Conservation (phyloP, 257 asterid genomes). For the Haberlea rhodopensis region DNA sequence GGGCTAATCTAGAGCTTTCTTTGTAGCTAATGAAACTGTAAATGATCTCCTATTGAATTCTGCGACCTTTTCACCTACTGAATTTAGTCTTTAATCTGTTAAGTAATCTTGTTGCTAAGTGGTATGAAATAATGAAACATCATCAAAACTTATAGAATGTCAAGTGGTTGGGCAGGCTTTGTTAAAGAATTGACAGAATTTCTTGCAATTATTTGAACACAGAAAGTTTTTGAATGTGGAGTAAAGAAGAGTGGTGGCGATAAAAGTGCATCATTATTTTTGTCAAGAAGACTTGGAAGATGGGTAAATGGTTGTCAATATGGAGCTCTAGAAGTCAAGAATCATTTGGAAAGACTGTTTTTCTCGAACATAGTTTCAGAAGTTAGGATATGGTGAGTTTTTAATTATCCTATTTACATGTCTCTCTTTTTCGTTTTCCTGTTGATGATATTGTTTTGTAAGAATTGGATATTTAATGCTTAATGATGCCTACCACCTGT, state of each 20-base stretch:
- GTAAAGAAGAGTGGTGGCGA: constrained; percentile 57
- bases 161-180: neutral
- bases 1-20: neutral
- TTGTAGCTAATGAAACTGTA: neutral
- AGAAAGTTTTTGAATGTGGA: constrained; percentile 85
- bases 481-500: constrained; percentile 23
- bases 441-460: constrained; percentile 14
- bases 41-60: neutral
- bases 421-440: constrained; percentile 21
- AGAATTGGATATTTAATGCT: constrained; percentile 22
- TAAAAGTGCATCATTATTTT: constrained; percentile 71
- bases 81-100: too few relatives aligned
- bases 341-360: constrained; percentile 63
- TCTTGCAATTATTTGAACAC: constrained; percentile 29
- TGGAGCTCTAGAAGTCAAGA: constrained; percentile 83
- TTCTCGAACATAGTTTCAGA: constrained; percentile 68
- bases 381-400: constrained; percentile 59
- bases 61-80: neutral
- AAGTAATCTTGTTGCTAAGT: neutral
- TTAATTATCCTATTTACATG: constrained; percentile 1
- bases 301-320: constrained; percentile 66
- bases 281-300: constrained; percentile 63
- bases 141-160: constrained; percentile 13
- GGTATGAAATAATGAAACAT: constrained; percentile 16
- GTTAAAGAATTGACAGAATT: constrained; percentile 19